Base-by-base conservation (phyloP, 495 filamentous ascomycete species). In the Hyphodiscus hymeniophilus region DNA sequence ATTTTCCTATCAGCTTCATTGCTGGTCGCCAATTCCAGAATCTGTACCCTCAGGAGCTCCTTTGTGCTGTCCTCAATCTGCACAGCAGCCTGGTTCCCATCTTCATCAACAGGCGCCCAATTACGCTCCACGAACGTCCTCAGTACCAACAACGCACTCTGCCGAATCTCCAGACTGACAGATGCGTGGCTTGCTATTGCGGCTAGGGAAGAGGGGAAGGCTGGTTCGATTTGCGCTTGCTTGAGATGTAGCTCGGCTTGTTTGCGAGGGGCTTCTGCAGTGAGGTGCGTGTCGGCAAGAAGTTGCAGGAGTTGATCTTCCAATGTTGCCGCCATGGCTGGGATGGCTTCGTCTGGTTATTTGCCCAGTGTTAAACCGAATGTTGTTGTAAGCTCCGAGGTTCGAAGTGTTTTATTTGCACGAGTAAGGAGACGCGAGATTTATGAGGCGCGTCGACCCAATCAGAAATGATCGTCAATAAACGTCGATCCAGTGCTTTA, bases 231-330 rank as follows among this genome's bases (percentile, higher is more conserved):
- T 49, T 81, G 75, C 28, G 85, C 77, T 38, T 76, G 76, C 58
- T 75, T 69, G 41, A 95, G 74, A 36, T 87, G 82, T 54, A 77
- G 69, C 65, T 95, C 89, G 49, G 89, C 89, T 50, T 86, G 73
- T 60, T 81, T 85, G 61, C 89, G 78, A 15, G 82, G 77, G 38
- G 71, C 77, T 55, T 85, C 78, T 20, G 74, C 70, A 45, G 81
- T 51, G 45, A 78, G 77, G 62, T 94, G 87, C 13, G 89, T 92
- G 63, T 84, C 81, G 47, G 81, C 75, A 39, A 95, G 82, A 56
- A 94, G 73, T 56, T 77, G 76, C 53, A 89, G 76, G 54, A 95
- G 76, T 65, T 88, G 77, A 69, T 90, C 84, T 74, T 94, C 88
- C 44, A 52, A 57, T 8, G 44, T 50, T 23, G 21, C 48, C 34